These are phyloP conservation scores for Termitomyces sp. DNA, from an alignment of 768 basidiomycete species.

Conservation along the genomic window DNA sequence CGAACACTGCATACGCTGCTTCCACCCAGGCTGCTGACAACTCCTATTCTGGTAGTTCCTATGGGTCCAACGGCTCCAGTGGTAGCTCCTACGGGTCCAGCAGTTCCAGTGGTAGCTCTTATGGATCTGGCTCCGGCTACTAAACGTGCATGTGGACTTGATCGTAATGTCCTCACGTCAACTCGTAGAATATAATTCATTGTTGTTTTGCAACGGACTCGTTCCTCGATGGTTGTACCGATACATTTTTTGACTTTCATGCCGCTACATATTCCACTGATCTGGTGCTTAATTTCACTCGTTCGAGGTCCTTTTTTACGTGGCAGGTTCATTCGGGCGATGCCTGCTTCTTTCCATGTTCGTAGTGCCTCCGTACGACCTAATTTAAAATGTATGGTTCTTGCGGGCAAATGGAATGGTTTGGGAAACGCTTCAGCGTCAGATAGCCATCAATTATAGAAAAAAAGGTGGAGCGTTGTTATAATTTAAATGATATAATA, in stretches of 20 bases:
- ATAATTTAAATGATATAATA: too few relatives aligned
- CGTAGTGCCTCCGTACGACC: constrained; percentile 1
- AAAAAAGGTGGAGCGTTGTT: neutral
- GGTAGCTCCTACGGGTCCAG: constrained; percentile 22
- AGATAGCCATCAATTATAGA: neutral
- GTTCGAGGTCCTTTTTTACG: constrained; percentile 27
- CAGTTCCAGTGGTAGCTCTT: constrained; percentile 9
- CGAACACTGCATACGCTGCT: constrained; percentile 13
- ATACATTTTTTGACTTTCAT: constrained; percentile 35
- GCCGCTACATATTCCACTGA: constrained; percentile 31
- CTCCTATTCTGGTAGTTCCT: constrained; percentile 11
- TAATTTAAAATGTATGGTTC: neutral
- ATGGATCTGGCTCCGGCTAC: constrained; percentile 22
- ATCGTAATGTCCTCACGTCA: constrained; percentile 29
- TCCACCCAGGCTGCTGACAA: constrained; percentile 17
- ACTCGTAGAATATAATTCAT: constrained; percentile 29
- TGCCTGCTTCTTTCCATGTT: constrained; percentile 8
- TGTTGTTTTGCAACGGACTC: constrained; percentile 17
- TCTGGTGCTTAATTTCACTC: constrained; percentile 36
- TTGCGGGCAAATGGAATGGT: constrained; percentile 12
- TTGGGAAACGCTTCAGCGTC: constrained; percentile 15
- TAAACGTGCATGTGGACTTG: constrained; percentile 19
- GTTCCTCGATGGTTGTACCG: constrained; percentile 22
- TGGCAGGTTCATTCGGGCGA: constrained; percentile 26
- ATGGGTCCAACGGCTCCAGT: constrained; percentile 11